phyloP scores from a whole-genome alignment of 2,329 filamentous ascomycete species.

The Fusarium sp. region DNA sequence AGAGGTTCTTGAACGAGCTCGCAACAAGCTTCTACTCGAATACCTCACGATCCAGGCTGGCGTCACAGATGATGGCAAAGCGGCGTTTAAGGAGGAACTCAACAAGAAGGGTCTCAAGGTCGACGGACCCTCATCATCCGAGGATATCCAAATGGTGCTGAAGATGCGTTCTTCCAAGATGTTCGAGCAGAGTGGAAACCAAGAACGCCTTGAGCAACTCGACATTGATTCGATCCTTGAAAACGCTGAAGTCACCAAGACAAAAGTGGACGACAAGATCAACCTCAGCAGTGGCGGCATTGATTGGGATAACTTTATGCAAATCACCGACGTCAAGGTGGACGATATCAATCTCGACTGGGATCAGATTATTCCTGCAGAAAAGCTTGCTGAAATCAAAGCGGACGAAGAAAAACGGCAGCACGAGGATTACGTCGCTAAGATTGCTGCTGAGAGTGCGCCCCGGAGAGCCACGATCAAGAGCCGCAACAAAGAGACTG shows the following conservation, averaged over 20 bases:
- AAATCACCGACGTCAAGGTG: constrained; percentile 98
- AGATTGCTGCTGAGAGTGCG: constrained; percentile 87
- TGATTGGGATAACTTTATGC: constrained; percentile 93
- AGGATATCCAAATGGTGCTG: constrained; percentile 95
- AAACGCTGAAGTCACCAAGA: constrained; percentile 97
- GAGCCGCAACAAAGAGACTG: constrained; percentile 70
- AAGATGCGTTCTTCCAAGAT: constrained; percentile 99
- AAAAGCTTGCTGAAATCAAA: constrained; percentile 91
- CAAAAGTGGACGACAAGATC: constrained; percentile 93
- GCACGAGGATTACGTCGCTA: constrained; percentile 86
- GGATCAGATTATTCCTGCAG: constrained; percentile 98
- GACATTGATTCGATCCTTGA: constrained; percentile 98
- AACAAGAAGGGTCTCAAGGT: constrained; percentile 82
- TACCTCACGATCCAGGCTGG: constrained; percentile 98
- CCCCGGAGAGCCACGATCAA: constrained; percentile 81
- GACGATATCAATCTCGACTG: constrained; percentile 86
- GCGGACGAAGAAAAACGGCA: constrained; percentile 88
- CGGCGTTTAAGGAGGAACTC: constrained; percentile 81
- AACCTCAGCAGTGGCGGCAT: constrained; percentile 89
- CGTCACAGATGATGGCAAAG: constrained; percentile 94
- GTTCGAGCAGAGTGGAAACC: constrained; percentile 98
- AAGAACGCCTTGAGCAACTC: constrained; percentile 95
- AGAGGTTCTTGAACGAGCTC: constrained; percentile 94
- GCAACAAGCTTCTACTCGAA: constrained; percentile 97
- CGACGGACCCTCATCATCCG: constrained; percentile 89